Base-by-base conservation (phyloP, 1,284 basidiomycete species). In the Pseudozyma tsukubaensis region DNA sequence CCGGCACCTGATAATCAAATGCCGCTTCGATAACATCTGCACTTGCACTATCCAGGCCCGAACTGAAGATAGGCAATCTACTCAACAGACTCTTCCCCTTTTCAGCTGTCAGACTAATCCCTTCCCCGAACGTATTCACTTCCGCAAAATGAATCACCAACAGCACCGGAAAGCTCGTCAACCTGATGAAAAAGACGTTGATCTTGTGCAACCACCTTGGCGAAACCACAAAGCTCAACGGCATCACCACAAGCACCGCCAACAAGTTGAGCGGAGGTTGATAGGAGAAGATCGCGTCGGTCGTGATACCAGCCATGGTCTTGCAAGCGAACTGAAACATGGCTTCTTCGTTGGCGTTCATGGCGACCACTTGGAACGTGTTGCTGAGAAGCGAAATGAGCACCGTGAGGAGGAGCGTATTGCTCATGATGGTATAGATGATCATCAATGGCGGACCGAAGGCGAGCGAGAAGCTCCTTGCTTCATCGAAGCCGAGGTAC, bases 271-370 rank as follows among this genome's bases (percentile, higher is more conserved):
- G 87, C 0, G 94, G 94, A 1, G 94, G 92, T 79, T 94, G 93
- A 82, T 97, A 97, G 34, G 92, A 94, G 85, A 97, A 97, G 14
- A 97, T 86, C 2, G 90, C 93, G 81, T 97, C 94, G 51, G 91
- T 90, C 78, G 92, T 93, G 52, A 93, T 91, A 13, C 91, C 92
- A 51, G 35, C 60, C 29, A 63, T 49, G 24, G 68, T 70, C 54
- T 65, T 55, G 69, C 85, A 11, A 89, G 94, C 94, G 82, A 91
- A 91, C 53, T 94, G 89, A 84, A 94, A 97, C 92, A 96, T 94
- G 4, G 92, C 92, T 87, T 97, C 94, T 6, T 94, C 93, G 12
- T 89, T 90, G 18, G 94, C 94, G 85, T 97, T 94, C 76, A 93
- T 91, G 70, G 91, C 94, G 79, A 97, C 94, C 18, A 89, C 92